These are phyloP conservation scores for Crucihimalaya himalaica DNA, from an alignment of 345 rosid species.

Conservation along the genomic window DNA sequence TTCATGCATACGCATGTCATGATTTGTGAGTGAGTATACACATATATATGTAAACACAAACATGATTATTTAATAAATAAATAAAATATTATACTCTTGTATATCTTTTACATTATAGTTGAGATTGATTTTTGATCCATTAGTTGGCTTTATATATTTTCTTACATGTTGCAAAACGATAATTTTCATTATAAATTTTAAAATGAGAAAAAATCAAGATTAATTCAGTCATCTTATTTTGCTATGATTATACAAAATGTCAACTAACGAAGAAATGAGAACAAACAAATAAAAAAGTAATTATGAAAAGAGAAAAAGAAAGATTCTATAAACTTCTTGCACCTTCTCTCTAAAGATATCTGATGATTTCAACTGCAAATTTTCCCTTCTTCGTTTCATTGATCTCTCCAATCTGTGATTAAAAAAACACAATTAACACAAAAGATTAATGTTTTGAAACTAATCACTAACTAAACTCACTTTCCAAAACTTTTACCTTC, in stretches of 20 bases:
- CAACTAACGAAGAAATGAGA: background rate
- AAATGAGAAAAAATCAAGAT: background rate
- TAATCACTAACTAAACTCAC: background rate
- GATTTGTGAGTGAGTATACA: constrained; percentile 26
- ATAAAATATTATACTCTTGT: background rate
- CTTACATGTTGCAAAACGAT: background rate
- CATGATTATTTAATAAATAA: constrained; percentile 1
- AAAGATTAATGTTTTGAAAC: background rate
- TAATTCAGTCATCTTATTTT: background rate
- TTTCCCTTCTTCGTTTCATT: constrained; percentile 77
- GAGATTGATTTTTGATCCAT: background rate
- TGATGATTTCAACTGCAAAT: constrained; percentile 76
- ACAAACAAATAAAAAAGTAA: background rate
- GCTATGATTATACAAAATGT: constrained; percentile 3
- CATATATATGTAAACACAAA: constrained; percentile 16
- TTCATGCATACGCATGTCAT: constrained; percentile 22
- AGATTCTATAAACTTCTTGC: background rate
- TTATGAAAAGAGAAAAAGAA: background rate
- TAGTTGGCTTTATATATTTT: background rate
- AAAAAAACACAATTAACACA: background rate
- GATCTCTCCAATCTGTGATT: constrained; percentile 73
- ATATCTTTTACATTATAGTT: background rate
- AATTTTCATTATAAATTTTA: background rate
- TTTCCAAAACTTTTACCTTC: constrained; percentile 49
- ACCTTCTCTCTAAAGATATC: constrained; percentile 48